Evolutionary conservation across 768 basidiomycete genomes (phyloP), one percentile per base, ranked within the genome.

Genomic region (Paxillus involutus): DNA sequence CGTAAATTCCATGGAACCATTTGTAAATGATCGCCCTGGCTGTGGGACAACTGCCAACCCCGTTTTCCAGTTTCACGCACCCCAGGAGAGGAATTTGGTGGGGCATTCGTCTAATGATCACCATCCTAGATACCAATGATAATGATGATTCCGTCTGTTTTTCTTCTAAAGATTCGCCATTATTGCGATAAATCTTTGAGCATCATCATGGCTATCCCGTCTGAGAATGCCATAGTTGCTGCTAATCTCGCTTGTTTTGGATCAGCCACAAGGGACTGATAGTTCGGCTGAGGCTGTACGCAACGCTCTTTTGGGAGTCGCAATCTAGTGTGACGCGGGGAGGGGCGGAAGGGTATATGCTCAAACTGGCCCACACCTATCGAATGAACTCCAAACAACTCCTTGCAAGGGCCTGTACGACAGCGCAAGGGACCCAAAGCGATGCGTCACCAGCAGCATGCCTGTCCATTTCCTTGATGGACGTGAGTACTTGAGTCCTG

Each of bases 1-100:
- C 17, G 59, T 79, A 47, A 80, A 85, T 59, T 74, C 80, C 13
- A 75, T 85, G 65, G 84, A 89, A 44, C 68, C 85, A 52, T 89
- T 82, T 68, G 89, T 91, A 70, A 74, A 86, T 73, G 5, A 21
- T 48, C 44, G 13, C 47, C 39, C 35, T 43, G 36, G 49, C 51
- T 42, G 45, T 53, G 44, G 21, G 49, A 4, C 21, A 24, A 24
- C 48, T 42, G 41, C 54, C 47, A 44, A 59, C 66, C 47, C 26
- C 58, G 52, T 33, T 30, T n/a, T 12, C 29, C 30, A 64, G 61
- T 65, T 55, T 66, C 58, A 71, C 66, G 51, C 64, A 68, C 56
- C 64, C 39, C 80, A 80, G 65, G 80, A 80, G 60, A 75, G 80
- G 69, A 73, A 67, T 57, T 59, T 80, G 67, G 76, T 79, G 65